Percentiles rank a stretch among this genome's conserved stretches.
phyloP scores from a whole-genome alignment of 768 basidiomycete genomes.

The Epithele typhae region DNA sequence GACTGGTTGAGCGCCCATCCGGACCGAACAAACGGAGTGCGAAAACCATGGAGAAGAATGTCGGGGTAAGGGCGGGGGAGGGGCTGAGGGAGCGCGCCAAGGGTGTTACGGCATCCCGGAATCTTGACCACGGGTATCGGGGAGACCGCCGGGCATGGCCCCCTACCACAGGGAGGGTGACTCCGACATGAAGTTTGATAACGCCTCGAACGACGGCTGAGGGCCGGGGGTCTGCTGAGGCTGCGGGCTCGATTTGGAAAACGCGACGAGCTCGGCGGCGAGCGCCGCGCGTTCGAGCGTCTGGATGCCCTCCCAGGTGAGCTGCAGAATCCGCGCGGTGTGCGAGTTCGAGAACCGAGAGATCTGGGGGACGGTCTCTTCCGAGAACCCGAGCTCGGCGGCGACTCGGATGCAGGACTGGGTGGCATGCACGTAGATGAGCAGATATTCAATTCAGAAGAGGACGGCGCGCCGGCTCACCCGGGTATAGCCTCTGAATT shows the following conservation, averaged over 20 bases:
- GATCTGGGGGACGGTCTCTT: background rate
- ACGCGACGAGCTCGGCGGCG: background rate
- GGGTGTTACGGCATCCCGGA: background rate
- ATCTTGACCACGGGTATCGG: too few relatives aligned
- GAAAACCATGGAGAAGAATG: too few relatives aligned
- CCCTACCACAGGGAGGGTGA: too few relatives aligned
- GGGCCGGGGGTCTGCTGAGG: too few relatives aligned
- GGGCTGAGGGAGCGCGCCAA: too few relatives aligned
- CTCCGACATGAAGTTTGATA: too few relatives aligned
- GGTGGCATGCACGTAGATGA: background rate
- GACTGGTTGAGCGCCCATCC: too few relatives aligned
- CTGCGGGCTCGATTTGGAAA: background rate
- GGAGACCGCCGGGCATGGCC: too few relatives aligned
- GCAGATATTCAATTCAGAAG: background rate
- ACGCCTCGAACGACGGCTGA: too few relatives aligned
- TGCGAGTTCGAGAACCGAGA: conserved; percentile 1
- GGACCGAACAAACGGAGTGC: too few relatives aligned
- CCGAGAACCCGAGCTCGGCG: conserved; percentile 5
- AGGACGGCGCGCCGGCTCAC: conserved; percentile 10
- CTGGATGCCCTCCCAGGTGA: conserved; percentile 9
- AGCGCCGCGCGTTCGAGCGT: background rate
- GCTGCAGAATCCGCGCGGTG: conserved; percentile 1
- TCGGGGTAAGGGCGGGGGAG: too few relatives aligned
- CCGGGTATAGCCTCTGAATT: conserved; percentile 18
- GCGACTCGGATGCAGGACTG: conserved; percentile 4